Evolutionary conservation across 208 protist species (phyloP), one percentile per base, ranked within the genome.

Genomic region (Strigomonas oncopelti): DNA sequence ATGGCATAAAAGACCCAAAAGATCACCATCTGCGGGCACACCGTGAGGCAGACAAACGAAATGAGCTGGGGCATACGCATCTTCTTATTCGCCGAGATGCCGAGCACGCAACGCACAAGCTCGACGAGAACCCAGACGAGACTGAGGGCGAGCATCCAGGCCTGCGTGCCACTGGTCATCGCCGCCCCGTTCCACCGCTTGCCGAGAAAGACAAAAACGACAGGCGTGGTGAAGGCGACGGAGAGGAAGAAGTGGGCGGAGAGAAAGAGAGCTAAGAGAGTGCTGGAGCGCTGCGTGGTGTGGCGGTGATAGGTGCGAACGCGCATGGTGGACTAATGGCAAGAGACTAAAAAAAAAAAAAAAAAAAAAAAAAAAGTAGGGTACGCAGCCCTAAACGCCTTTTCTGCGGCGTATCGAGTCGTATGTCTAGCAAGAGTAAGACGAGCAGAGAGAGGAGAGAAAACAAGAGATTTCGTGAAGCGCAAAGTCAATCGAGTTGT

Each of bases 261-360:
- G 5, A 92, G 55, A 5, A 92, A 72, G 4, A 68, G 81, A 20
- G 72, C 74, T 27, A 92, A 74, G 11, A 83, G 38, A 1, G 78
- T 75, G 64, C 80, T 90, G 54, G 70, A 80, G 42, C 81, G 79
- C 64, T 81, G 83, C 22, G 91, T 62, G 8, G 38, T 45, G 32
- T 90, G 84, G 5, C 65, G 65, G 60, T 94, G 89, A 46, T 84
- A 88, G 0, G 86, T 86, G 28, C 69, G 67, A n/a, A 94, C 83
- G 2, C 89, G 76, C 89, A 94, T 90, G 20, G n/a, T 58, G 14
- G n/a, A 56, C 27, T 22, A 22, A 20, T n/a, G 25, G 24, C 4
- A 18, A 48, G 22, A 7, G 31, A 16, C 51, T 51, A 24, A 18
- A 46, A 0, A 16, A 65, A 24, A 66, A 24, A 74, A 69, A 48